Percentiles rank a stretch among this genome's conserved stretches.
These are phyloP conservation scores for Catunica adiposa DNA, from an alignment of 2,329 filamentous ascomycete genomes.

Conservation along the genomic window DNA sequence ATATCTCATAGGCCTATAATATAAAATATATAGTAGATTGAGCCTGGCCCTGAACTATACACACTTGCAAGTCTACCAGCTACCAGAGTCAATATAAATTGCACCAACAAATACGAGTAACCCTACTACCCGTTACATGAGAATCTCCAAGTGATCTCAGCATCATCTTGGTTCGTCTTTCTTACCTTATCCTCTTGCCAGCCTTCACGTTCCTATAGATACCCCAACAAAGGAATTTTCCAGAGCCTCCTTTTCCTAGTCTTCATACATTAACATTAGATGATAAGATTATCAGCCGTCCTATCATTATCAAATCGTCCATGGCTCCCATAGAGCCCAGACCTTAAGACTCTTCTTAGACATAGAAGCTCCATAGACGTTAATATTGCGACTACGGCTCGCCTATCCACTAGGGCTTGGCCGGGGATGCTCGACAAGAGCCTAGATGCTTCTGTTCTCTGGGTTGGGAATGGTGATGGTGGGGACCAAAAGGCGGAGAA, in stretches of 20 bases:
- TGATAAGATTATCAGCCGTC: neutral
- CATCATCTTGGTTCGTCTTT: too few relatives aligned
- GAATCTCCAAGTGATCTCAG: too few relatives aligned
- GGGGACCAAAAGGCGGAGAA: neutral
- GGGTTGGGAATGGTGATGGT: neutral
- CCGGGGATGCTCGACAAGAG: neutral
- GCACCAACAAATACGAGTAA: too few relatives aligned
- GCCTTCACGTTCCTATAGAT: too few relatives aligned
- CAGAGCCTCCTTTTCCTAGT: neutral
- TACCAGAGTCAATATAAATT: too few relatives aligned
- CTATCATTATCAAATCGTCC: neutral
- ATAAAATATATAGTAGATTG: too few relatives aligned
- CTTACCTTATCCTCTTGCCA: too few relatives aligned
- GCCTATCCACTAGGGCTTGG: neutral
- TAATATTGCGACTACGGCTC: neutral
- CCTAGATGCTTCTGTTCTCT: neutral
- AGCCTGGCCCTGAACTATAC: too few relatives aligned
- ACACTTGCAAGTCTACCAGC: too few relatives aligned
- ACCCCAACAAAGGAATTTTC: neutral
- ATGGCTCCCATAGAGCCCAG: neutral
- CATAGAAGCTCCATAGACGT: neutral
- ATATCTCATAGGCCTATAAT: too few relatives aligned
- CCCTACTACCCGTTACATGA: too few relatives aligned
- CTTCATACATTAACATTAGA: neutral
- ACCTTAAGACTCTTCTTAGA: neutral